Evolutionary conservation across 331 rosid species (phyloP).

Genomic region (Prunus yedoensis): DNA sequence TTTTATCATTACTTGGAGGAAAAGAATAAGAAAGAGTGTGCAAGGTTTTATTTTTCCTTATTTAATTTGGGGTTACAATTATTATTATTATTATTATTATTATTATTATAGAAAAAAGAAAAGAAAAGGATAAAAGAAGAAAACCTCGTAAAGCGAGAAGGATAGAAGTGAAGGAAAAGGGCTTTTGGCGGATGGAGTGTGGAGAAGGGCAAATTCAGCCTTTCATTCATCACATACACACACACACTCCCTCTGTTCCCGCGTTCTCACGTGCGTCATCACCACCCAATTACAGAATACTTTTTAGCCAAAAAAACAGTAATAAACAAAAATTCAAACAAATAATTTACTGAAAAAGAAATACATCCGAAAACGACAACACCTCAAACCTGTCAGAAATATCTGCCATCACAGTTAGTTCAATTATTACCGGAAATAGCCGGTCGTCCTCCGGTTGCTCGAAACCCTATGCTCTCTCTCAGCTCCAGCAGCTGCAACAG

Average conservation of each 20-base stretch:
- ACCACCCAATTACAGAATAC: constrained; percentile 11
- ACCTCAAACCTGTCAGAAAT: constrained; percentile 56
- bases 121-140: not conserved
- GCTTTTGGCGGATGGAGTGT: constrained; percentile 6
- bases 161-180: constrained; percentile 8
- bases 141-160: constrained; percentile 47
- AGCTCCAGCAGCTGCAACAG: not conserved
- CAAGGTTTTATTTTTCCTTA: not conserved
- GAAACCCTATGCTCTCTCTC: constrained; percentile 48
- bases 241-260: constrained; percentile 20
- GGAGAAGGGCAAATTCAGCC: constrained; percentile 24
- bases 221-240: constrained; percentile 35
- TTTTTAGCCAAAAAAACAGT: not conserved
- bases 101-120: too few species aligned
- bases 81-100: not conserved
- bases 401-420: constrained; percentile 48
- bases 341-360: constrained; percentile 4
- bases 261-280: constrained; percentile 71
- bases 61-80: not conserved
- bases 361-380: constrained; percentile 53
- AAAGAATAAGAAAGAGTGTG: not conserved
- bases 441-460: constrained; percentile 61
- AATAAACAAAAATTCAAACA: not conserved
- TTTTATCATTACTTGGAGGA: too few species aligned
- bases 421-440: constrained; percentile 63